phyloP scores from a whole-genome alignment of 805 yeast genomes.

The Zygosaccharomyces bailii region DNA sequence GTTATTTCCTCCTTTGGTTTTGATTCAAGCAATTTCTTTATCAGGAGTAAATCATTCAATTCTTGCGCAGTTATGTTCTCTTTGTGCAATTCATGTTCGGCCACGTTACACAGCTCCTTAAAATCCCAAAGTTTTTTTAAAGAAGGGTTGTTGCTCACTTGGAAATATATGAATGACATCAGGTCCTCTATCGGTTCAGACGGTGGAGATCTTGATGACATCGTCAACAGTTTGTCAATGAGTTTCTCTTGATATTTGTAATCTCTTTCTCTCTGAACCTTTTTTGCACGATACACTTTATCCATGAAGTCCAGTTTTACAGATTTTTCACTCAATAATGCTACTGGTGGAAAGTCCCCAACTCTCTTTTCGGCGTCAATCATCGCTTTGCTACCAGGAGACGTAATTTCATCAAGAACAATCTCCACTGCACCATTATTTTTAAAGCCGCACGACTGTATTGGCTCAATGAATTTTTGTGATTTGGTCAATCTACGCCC shows the following conservation, averaged over 20 bases:
- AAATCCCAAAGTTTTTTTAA: slow-evolving; percentile 42
- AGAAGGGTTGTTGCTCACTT: slow-evolving; percentile 31
- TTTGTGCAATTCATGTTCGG: slow-evolving; percentile 29
- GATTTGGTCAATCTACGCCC: slow-evolving; percentile 48
- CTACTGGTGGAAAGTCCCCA: slow-evolving; percentile 24
- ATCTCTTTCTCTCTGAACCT: slow-evolving; percentile 39
- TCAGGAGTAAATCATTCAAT: slow-evolving; percentile 47
- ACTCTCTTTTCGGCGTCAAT: slow-evolving; percentile 18
- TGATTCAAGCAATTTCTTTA: slow-evolving; percentile 57
- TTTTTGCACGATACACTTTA: slow-evolving; percentile 34
- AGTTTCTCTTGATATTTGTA: slow-evolving; percentile 36
- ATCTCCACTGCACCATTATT: slow-evolving; percentile 62
- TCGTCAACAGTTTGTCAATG: slow-evolving; percentile 30
- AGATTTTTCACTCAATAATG: slow-evolving; percentile 26
- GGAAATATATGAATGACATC: slow-evolving; percentile 36
- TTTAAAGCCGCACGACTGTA: slow-evolving; percentile 46
- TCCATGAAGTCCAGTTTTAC: slow-evolving; percentile 31
- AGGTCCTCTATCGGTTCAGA: slow-evolving; percentile 16
- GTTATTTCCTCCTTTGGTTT: slow-evolving; percentile 69
- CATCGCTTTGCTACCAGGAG: slow-evolving; percentile 24
- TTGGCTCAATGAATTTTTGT: slow-evolving; percentile 53
- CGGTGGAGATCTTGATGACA: slow-evolving; percentile 23
- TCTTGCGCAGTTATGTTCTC: slow-evolving; percentile 37
- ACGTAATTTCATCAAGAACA: slow-evolving; percentile 40
- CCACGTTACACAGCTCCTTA: slow-evolving; percentile 46